Percentiles rank a stretch among this genome's conserved stretches.
Conservation (phyloP, 31 red algal genomes). For the Porphyra umbilicalis region DNA sequence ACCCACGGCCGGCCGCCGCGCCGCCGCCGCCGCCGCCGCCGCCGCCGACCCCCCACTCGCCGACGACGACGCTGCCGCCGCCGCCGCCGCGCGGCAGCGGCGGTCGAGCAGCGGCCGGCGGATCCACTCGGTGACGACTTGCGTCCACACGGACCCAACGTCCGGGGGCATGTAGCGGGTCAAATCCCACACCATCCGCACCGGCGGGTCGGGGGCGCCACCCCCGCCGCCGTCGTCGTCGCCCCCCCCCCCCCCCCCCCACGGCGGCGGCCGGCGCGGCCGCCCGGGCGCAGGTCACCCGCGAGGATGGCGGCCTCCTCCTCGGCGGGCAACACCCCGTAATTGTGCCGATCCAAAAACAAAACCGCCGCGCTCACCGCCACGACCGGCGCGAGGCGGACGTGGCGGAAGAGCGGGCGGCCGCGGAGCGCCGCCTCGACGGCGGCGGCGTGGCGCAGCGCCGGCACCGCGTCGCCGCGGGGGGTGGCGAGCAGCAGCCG, state of each 20-base stretch:
- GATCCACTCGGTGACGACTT: constrained; percentile 79
- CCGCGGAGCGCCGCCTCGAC: constrained; percentile 74
- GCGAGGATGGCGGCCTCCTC: constrained; percentile 62
- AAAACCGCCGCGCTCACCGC: constrained; percentile 59
- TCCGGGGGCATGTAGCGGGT: constrained; percentile 63
- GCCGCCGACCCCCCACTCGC: background rate
- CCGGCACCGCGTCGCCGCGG: constrained; percentile 60
- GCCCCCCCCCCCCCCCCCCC: background rate
- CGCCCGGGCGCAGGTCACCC: constrained; percentile 38
- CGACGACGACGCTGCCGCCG: too few species aligned
- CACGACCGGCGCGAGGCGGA: constrained; percentile 72
- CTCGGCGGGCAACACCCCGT: constrained; percentile 65
- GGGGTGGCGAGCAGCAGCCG: constrained; percentile 81
- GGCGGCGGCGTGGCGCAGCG: constrained; percentile 76
- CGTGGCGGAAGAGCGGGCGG: constrained; percentile 52
- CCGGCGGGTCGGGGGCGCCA: constrained; percentile 43
- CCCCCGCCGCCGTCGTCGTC: constrained; percentile 42
- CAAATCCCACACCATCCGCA: constrained; percentile 68
- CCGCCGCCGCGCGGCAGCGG: background rate
- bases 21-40: background rate
- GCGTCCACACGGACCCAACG: constrained; percentile 60
- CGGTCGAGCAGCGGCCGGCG: constrained; percentile 50
- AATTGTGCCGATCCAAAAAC: constrained; percentile 90
- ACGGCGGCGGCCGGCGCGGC: background rate
- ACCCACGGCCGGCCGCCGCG: background rate